Evolutionary conservation across 1,284 basidiomycete genomes (phyloP), one percentile per base, ranked within the genome.

Genomic region (Sanghuangporus weigelae): DNA sequence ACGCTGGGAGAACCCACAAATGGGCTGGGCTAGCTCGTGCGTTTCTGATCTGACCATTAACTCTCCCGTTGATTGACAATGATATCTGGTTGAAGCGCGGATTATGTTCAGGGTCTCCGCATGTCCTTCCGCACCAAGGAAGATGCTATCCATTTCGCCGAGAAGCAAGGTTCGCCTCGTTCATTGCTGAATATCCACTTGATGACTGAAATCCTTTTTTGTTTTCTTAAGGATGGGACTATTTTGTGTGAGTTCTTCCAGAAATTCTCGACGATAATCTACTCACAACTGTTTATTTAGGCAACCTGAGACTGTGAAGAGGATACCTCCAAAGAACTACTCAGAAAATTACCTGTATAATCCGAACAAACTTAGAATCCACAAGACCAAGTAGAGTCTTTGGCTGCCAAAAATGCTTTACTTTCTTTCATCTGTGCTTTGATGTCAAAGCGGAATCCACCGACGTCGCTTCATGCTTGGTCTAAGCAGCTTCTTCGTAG

Each of bases 1-100:
- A 12, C 84, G 96, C 66, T 99, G 96, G 96, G 95, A 98, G 83
- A 98, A 98, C 74, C 94, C 95, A n/a, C 77, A 99, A 70, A 99
- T 99, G 93, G 96, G 96, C 62, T 99, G 87, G 85, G 95, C 95
- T 0, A 92, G 88, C 77, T 92, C 89, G 92, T 94, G 73, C 76
- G 46, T 39, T 23, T 63, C 21, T 38, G 7, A 35, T 21, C 16
- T 39, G 60, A 16, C 64, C 51, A 3, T 31, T 57, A 38, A 48
- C 57, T 31, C n/a, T 58, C 21, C 56, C n/a, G 57, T 46, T 35
- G 53, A 36, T 11, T 16, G 53, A 54, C 16, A 14, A 23, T 8
- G 35, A 11, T 53, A 1, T 31, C 38, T 19, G 54, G 42, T 46
- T 51, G 49, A 69, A 95, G 94, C 62, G 96, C 94, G 66, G 96